Base-by-base conservation (phyloP, 2,329 filamentous ascomycete genomes). In the Botrytis tulipae region DNA sequence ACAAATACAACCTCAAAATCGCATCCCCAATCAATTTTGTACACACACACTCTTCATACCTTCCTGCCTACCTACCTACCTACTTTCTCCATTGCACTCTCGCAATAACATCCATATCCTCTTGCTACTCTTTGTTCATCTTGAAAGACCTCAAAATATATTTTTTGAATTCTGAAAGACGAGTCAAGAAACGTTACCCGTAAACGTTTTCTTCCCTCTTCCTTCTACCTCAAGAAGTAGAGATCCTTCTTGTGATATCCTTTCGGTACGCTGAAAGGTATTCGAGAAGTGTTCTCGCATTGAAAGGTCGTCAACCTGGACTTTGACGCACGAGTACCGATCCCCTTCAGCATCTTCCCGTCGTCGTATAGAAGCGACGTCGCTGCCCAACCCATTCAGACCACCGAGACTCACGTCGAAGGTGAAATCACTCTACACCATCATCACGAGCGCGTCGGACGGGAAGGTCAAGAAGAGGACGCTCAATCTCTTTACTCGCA, bases 341-440 rank as follows among this genome's bases (percentile, higher is more conserved):
- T 98, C 87, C 95, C 95, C 87, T 97, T 98, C 91, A 98, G 94
- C 93, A 93, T 98, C 92, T 98, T 98, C 91, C 95, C 95, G 88
- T 97, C 94, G 86, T 93, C 94, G 86, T 98, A 98, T 90, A 90
- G 92, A 84, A 87, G 87, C 84, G 83, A 83, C 88, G 89, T 90
- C 86, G 87, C 87, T 86, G 87, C 87, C 84, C 44, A 73, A 70
- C 66, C 32, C 18, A 62, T 46, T 2, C 87, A 86, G 82, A 85
- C 81, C 77, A 86, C 83, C 82, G 85, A 88, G 81, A 91, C 90
- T 83, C 90, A 94, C 90, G 91, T 95, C 91, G 93, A 97, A 90
- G 90, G 93, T 87, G 91, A 95, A 86, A 90, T 94, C 87, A 91
- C 91, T 82, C 88, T 93, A 79, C 86, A 86, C 77, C 79, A 80